These are phyloP conservation scores for Nevesoporus exiguus DNA, from an alignment of 768 basidiomycete species.

Conservation along the genomic window DNA sequence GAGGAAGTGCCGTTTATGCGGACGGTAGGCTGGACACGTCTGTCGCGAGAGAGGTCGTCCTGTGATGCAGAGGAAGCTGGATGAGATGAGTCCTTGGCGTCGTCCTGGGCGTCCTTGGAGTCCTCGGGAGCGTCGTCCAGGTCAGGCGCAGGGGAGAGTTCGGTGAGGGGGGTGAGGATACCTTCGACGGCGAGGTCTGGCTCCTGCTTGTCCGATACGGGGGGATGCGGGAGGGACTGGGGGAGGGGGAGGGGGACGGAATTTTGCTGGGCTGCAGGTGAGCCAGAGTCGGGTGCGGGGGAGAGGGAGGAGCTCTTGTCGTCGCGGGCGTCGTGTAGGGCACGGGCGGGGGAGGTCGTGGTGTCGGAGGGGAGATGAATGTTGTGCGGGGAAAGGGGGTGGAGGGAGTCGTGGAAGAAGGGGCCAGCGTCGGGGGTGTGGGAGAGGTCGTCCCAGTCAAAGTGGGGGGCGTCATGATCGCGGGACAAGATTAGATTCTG, in stretches of 20 bases:
- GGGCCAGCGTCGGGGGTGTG: constrained; percentile 21
- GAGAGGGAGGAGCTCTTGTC: constrained; percentile 58
- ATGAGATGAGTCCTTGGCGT: constrained; percentile 19
- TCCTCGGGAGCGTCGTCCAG: constrained; percentile 40
- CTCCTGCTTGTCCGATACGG: constrained; percentile 29
- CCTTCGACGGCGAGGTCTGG: constrained; percentile 38
- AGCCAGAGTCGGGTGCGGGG: constrained; percentile 47
- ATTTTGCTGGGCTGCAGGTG: constrained; percentile 31
- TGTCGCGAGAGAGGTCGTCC: constrained; percentile 17
- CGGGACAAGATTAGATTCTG: constrained; percentile 42
- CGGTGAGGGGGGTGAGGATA: constrained; percentile 70
- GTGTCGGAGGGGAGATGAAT: constrained; percentile 9
- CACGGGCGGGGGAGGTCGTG: constrained; percentile 10
- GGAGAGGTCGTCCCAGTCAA: constrained; percentile 35
- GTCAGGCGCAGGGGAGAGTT: constrained; percentile 67
- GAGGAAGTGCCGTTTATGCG: constrained; percentile 25
- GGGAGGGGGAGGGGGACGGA: constrained; percentile 16
- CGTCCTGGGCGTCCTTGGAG: constrained; percentile 36
- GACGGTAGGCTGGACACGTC: constrained; percentile 14
- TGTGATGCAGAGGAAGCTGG: constrained; percentile 16
- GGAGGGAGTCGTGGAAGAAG: constrained; percentile 29
- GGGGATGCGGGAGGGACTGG: constrained; percentile 16
- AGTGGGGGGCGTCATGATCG: constrained; percentile 32
- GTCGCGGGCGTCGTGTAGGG: constrained; percentile 21
- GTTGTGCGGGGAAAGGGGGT: constrained; percentile 19